Evolutionary conservation across 306 rosid genomes (phyloP), one percentile per base, ranked within the genome.

Genomic region (Sindora glabra): DNA sequence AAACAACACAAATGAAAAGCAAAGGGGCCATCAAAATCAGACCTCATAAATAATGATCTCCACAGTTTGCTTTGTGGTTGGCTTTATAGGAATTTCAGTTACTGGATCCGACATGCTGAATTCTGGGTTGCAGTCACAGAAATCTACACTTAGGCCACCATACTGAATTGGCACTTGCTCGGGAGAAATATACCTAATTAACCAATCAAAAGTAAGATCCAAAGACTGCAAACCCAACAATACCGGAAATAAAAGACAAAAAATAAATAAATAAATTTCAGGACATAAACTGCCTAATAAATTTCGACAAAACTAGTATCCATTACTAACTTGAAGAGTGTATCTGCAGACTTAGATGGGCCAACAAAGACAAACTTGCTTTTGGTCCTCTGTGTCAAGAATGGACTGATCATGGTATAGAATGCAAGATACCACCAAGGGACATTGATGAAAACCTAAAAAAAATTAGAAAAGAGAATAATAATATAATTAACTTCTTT

Each of bases 1-100:
- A 41, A 65, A 33, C 37, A 21, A 40, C n/a, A 40, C 45, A 30
- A 41, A 22, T 54, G 26, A 51, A 24, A 18, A n/a, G 5, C 34
- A 34, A 69, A 55, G 27, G 48, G 5, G 65, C 24, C 18, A 36
- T 18, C 0, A 64, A 45, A 58, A 71, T 17, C 74, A 38, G 8
- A 92, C 98, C 96, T 92, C 98, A 69, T 83, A 88, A 23, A 92
- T 86, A 52, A 89, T 91, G 18, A 92, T 92, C 71, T 92, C 96
- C 24, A 92, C 95, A 17, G 82, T 92, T 67, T 92, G 89, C 89
- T 92, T 92, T 0, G 98, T 92, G 39, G 70, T 80, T 1, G 96
- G 94, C 78, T 88, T 88, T 3, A 92, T 13, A 10, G 77, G 76
- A 59, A 88, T 63, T 37, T 81, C 94, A 0, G 81, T 72, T 62